Evolutionary conservation across 805 yeast species (phyloP).

Genomic region (Torulaspora maleeae): DNA sequence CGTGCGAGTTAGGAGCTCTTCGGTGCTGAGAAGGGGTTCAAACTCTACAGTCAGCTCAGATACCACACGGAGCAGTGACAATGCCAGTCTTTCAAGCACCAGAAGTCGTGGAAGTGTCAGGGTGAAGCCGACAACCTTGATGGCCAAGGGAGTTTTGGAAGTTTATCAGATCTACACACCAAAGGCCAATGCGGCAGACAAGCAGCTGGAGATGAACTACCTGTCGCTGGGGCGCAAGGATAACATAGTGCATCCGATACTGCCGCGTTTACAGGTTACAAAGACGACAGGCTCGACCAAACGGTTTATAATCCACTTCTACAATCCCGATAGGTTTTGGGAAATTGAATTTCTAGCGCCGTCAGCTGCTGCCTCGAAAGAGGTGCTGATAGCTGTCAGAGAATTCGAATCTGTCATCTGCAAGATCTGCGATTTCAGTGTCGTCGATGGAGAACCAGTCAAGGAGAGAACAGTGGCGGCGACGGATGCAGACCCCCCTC

Average conservation of each 20-base stretch:
- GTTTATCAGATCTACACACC: slow-evolving; percentile 31
- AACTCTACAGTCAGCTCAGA: slow-evolving; percentile 10
- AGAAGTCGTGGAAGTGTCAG: slow-evolving; percentile 8
- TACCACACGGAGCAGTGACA: slow-evolving; percentile 6
- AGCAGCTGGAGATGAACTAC: slow-evolving; percentile 26
- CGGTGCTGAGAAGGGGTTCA: slow-evolving; percentile 10
- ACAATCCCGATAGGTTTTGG: slow-evolving; percentile 78
- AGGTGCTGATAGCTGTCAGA: slow-evolving; percentile 6
- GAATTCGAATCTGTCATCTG: slow-evolving; percentile 34
- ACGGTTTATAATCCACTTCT: slow-evolving; percentile 55
- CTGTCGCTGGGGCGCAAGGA: slow-evolving; percentile 33
- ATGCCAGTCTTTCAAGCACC: slow-evolving; percentile 5
- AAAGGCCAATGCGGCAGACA: slow-evolving; percentile 14
- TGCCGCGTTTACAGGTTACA: slow-evolving; percentile 58
- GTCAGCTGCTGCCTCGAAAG: slow-evolving; percentile 6
- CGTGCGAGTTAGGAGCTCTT: slow-evolving; percentile 24
- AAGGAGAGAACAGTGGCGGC: background rate
- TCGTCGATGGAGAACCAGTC: background rate
- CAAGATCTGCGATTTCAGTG: slow-evolving; percentile 20
- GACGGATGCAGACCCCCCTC: background rate
- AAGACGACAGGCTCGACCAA: slow-evolving; percentile 40
- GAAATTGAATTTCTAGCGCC: slow-evolving; percentile 38
- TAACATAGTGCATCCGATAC: slow-evolving; percentile 60
- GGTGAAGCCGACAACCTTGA: slow-evolving; percentile 16
- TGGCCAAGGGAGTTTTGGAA: slow-evolving; percentile 31